Base-by-base conservation (phyloP, 805 yeast species). In the Nakazawaea wickerhamii region DNA sequence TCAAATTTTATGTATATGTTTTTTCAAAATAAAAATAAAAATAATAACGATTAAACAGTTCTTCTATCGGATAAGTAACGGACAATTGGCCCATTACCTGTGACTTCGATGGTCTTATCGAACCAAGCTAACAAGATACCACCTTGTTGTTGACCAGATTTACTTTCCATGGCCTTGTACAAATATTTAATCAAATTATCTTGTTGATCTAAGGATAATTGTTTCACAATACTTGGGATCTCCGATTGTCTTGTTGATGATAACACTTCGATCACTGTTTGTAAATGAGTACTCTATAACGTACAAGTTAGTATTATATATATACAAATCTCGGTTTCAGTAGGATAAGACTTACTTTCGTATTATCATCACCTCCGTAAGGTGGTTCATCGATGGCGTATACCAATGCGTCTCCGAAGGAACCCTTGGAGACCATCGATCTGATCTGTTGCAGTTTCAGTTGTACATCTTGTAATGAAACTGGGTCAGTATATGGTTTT, bases 61-160 rank as follows among this genome's bases (percentile, higher is more conserved):
- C 93, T 75, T 66, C 95, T 78, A 64, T 91, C 98, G 33, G 88
- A 77, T 63, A 89, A 71, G 61, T 79, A 89, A 53, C 96, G 79
- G 39, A 85, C 85, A 52, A 93, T 81, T 33, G 95, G 85, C 10
- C 95, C 96, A 57, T 84, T 81, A 15, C 98, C 98, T 13, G 90
- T 77, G 17, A 76, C 66, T 48, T 84, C 95, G 28, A 87, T 81
- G 15, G 91, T 77, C 64, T 88, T 89, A 52, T 91, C 97, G 58
- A 83, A 87, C 99, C 99, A 93, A 25, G 83, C 77, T 53, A 93
- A 75, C 52, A 93, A 62, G 36, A 82, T 71, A 36, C 95, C 95
- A 15, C 96, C 95, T 49, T 82, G 88, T 54, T 83, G 85, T 50
- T 87, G 86, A 9, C 93, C 90, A 51, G 78, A 80, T 23, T 81